Percentiles rank a stretch among this genome's conserved stretches.
Evolutionary conservation across 345 rosid species (phyloP).

Genomic region (Cochlearia excelsa): DNA sequence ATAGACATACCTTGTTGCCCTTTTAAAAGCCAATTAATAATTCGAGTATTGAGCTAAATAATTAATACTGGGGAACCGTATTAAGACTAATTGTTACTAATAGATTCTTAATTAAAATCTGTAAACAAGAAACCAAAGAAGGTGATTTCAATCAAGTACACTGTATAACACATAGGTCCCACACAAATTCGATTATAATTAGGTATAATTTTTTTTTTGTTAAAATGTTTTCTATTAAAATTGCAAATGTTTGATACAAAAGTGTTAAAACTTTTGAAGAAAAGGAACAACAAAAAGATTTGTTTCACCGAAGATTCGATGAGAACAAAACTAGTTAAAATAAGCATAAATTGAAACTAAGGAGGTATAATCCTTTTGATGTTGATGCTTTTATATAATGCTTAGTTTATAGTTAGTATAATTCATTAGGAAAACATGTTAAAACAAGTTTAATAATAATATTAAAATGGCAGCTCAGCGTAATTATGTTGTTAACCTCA

Average conservation of each 20-base stretch:
- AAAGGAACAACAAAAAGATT: too few relatives aligned
- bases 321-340: not conserved
- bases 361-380: not conserved
- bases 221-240: too few relatives aligned
- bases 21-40: conserved; percentile 18
- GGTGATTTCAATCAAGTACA: too few relatives aligned
- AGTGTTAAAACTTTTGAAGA: too few relatives aligned
- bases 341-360: not conserved
- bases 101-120: conserved; percentile 3
- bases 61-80: not conserved
- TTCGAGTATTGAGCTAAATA: not conserved
- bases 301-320: not conserved
- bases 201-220: too few relatives aligned
- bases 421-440: not conserved
- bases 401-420: not conserved
- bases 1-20: conserved; percentile 21
- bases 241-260: too few relatives aligned
- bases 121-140: not conserved
- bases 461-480: not conserved
- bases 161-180: too few relatives aligned
- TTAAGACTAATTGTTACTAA: not conserved
- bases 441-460: not conserved
- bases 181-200: too few relatives aligned
- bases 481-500: conserved; percentile 35
- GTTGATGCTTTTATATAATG: conserved; percentile 1